Evolutionary conservation across 1,284 basidiomycete genomes (phyloP), one percentile per base, ranked within the genome.

Genomic region (Puccinia horiana): DNA sequence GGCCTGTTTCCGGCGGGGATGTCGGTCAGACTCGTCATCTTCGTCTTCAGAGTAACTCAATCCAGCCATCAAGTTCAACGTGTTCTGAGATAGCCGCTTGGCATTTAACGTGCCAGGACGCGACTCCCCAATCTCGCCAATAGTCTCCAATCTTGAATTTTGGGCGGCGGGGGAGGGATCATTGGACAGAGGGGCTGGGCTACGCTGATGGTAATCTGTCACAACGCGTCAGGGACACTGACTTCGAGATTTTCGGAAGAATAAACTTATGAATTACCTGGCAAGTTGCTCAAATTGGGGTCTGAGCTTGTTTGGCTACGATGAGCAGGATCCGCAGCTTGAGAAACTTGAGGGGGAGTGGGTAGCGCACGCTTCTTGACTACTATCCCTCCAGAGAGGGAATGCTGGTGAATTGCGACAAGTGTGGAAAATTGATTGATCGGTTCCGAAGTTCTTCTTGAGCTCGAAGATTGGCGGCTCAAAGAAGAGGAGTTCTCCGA

Each of bases 81-180:
- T 42, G 35, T 76, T 63, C 16, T 61, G 72, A 47, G 74, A 49
- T 14, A 76, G 8, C 32, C 54, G 80, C 35, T 76, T 69, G 14
- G 58, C 73, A 76, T 40, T 52, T 49, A 82, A 37, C 14, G 86
- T 86, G 2, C 86, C 85, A 8, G 85, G 85, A 58, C 85, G 85
- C 29, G 83, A 84, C 79, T 86, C 86, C 3, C 86, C 85, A 54
- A 85, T 84, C 69, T 86, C 86, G 37, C 86, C 86, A 16, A 86
- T 86, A 5, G 86, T 86, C 58, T 85, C 85, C 54, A 86, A 83
- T 29, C 81, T 61, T 3, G 61, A 47, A 11, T 61, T 73, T 20
- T 56, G 80, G 35, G 29, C 26, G 14, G 40, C 20, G 37, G 52
- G n/a, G 52, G 54, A 20, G 11, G 12, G 73, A 29, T 58, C 73